These are phyloP conservation scores for Lentinula novae-zelandiae DNA, from an alignment of 1,284 basidiomycete species.

Conservation along the genomic window DNA sequence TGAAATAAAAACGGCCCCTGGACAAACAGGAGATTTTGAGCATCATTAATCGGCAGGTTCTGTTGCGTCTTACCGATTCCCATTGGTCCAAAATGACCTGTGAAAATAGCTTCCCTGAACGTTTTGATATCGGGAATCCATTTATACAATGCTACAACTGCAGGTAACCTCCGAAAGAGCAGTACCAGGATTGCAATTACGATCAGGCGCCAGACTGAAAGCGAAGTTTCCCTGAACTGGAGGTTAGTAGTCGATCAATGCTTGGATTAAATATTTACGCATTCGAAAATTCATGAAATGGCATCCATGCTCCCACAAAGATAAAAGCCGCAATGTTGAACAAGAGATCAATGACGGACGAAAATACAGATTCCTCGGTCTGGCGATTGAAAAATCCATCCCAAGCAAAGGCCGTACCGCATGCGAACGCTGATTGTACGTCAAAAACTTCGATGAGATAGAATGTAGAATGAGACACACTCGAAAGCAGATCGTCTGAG, in stretches of 20 bases:
- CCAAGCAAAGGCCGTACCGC: constrained; percentile 97
- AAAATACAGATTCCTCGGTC: constrained; percentile 94
- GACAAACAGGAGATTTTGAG: neutral
- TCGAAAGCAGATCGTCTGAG: constrained; percentile 89
- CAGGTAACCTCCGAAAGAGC: constrained; percentile 77
- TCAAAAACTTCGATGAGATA: neutral
- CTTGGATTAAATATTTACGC: constrained; percentile 16
- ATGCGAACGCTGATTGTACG: constrained; percentile 70
- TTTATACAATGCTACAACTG: constrained; percentile 78
- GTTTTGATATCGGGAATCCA: constrained; percentile 96
- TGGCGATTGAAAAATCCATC: constrained; percentile 98
- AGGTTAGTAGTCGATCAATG: neutral
- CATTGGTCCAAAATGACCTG: constrained; percentile 93
- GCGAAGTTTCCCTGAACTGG: constrained; percentile 40
- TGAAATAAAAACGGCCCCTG: constrained; percentile 86
- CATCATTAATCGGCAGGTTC: neutral
- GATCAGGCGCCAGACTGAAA: constrained; percentile 81
- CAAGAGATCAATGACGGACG: constrained; percentile 90
- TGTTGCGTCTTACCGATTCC: constrained; percentile 63
- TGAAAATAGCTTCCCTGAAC: constrained; percentile 81
- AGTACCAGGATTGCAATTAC: constrained; percentile 80
- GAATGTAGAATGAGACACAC: neutral
- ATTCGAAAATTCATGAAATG: constrained; percentile 75
- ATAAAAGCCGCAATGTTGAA: constrained; percentile 92
- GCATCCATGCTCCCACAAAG: constrained; percentile 94